Evolutionary conservation across 805 yeast genomes (phyloP), one percentile per base, ranked within the genome.

Genomic region (Sugiyamaella marilandica): DNA sequence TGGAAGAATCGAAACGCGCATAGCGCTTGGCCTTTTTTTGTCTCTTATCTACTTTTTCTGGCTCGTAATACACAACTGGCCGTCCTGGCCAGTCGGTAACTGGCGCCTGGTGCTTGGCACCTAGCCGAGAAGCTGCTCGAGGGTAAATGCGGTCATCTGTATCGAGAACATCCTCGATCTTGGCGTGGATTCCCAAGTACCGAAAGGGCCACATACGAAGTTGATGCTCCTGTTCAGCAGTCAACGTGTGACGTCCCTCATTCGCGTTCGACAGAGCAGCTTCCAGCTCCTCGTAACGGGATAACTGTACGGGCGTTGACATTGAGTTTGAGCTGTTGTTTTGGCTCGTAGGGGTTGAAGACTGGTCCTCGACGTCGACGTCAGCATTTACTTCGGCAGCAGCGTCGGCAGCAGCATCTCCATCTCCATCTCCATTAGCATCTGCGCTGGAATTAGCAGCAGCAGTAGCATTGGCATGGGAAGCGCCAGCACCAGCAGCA

Each of bases 91-190:
- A 85, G n/a, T 79, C 80, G 0, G 84, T 75, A 2, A 83, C 83
- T 2, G 54, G 56, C 2, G 68, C 66, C 66, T 88, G 96, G 62
- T 84, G 84, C 55, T 80, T 83, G 2, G 85, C 70, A 0, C 95
- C 95, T 4, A 88, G 64, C 54, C 94, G 70, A 0, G 94, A 85
- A 1, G 85, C 82, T 0, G 91, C 94, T 48, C 92, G 70, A 0
- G 95, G 94, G 59, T 85, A 84, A 0, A 90, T 88, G 41, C 91
- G 70, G 62, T 86, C 95, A 54, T 84, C 87, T 5, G 80, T 62
- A 64, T 88, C 94, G 43, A 87, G 74, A 1, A 87, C 87, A 65
- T 87, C 95, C 63, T 86, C 92, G 24, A 86, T 66, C 44, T 79
- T 74, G 1, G 88, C 80, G 65, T 87, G 86, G 70, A 83, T 75